These are phyloP conservation scores for Ceratonia siliqua DNA, from an alignment of 306 rosid genomes.

Conservation along the genomic window DNA sequence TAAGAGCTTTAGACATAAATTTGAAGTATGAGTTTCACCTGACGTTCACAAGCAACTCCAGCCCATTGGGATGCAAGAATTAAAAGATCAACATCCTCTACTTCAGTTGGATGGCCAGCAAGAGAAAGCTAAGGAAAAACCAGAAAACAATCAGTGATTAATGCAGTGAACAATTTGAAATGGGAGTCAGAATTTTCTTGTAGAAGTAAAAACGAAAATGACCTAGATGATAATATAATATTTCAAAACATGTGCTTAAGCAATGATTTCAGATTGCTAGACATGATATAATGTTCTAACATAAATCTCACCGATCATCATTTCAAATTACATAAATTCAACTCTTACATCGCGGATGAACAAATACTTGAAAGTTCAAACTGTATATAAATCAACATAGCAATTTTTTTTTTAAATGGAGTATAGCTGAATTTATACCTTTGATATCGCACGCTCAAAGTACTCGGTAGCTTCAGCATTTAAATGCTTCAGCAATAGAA, in stretches of 20 bases:
- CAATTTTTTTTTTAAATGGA: not conserved
- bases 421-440: conserved; percentile 45
- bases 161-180: conserved; percentile 18
- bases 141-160: conserved; percentile 30
- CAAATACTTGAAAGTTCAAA: not conserved
- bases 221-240: not conserved
- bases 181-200: conserved; percentile 3
- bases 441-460: conserved; percentile 74
- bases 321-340: not conserved
- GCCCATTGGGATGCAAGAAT: conserved; percentile 94
- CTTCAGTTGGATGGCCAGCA: conserved; percentile 55
- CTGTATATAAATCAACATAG: conserved; percentile 8
- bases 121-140: conserved; percentile 58
- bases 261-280: not conserved
- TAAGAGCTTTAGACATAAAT: not conserved
- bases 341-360: conserved; percentile 3
- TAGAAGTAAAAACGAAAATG: conserved; percentile 10
- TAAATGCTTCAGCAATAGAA: conserved; percentile 63
- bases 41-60: conserved; percentile 70
- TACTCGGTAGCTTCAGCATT: conserved; percentile 59
- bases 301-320: not conserved
- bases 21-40: conserved; percentile 55
- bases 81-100: conserved; percentile 67
- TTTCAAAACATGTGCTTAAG: not conserved
- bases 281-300: not conserved